phyloP scores from a whole-genome alignment of 805 yeast genomes.

The Saturnispora gosingensis region DNA sequence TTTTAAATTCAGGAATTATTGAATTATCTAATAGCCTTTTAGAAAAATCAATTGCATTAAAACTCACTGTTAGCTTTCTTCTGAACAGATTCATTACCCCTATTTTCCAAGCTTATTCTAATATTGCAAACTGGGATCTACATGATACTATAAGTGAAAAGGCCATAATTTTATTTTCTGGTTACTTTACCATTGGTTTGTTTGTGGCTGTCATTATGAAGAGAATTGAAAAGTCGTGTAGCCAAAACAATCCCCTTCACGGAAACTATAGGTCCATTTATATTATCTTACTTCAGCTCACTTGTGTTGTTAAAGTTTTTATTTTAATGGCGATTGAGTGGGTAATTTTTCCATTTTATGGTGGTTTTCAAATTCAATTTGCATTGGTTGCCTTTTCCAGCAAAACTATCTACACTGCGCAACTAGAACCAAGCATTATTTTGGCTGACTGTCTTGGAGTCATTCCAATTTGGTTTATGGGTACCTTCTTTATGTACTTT shows the following conservation, averaged over 20 bases:
- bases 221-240: constrained; percentile 21
- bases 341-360: constrained; percentile 74
- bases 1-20: not conserved
- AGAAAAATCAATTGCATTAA: not conserved
- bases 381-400: constrained; percentile 52
- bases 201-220: constrained; percentile 15
- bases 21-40: not conserved
- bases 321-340: constrained; percentile 69
- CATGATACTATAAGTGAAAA: constrained; percentile 15
- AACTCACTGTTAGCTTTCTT: constrained; percentile 6
- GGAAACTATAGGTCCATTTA: constrained; percentile 45
- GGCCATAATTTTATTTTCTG: constrained; percentile 12
- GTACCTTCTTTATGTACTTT: constrained; percentile 79
- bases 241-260: constrained; percentile 35
- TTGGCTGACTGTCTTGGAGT: not conserved
- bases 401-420: constrained; percentile 10
- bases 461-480: constrained; percentile 46
- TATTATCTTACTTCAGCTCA: constrained; percentile 42
- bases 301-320: constrained; percentile 65
- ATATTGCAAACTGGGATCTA: constrained; percentile 20
- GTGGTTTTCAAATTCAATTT: constrained; percentile 71
- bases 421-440: constrained; percentile 4
- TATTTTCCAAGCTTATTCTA: constrained; percentile 7
- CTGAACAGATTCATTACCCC: constrained; percentile 8
- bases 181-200: constrained; percentile 13